A percentile compares a stretch with the other conserved stretches of the same genome.
Evolutionary conservation across 2,329 filamentous ascomycete species (phyloP).

Genomic region (Botrytis tulipae): DNA sequence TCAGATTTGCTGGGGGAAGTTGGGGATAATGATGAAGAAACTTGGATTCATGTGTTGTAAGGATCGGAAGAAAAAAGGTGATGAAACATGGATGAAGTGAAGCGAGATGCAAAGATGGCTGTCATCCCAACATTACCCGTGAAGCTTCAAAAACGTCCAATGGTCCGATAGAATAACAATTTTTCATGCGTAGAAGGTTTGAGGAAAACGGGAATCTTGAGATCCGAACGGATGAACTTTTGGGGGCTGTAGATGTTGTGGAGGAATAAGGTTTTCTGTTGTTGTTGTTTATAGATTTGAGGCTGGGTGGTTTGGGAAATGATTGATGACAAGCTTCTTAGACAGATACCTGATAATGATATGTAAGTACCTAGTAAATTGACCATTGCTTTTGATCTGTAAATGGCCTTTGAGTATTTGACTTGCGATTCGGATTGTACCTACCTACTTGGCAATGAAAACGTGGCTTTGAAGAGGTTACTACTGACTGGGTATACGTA

Average conservation of each 20-base stretch:
- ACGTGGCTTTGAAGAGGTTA: neutral
- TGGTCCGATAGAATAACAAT: neutral
- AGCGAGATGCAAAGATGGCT: constrained; percentile 6
- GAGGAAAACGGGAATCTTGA: neutral
- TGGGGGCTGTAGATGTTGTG: too few species aligned
- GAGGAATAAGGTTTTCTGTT: neutral
- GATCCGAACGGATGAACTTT: constrained; percentile 3
- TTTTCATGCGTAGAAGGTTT: neutral
- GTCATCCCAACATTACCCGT: neutral
- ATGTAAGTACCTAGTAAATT: too few species aligned
- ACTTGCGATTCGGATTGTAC: neutral
- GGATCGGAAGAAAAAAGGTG: neutral
- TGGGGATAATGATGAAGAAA: neutral
- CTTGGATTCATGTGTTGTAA: neutral
- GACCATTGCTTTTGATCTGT: too few species aligned
- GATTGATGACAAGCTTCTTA: neutral
- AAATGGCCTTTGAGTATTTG: neutral
- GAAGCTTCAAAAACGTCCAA: neutral
- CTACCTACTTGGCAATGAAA: neutral
- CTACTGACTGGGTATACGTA: neutral
- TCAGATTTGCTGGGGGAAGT: neutral
- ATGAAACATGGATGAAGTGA: constrained; percentile 18
- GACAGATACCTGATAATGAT: neutral
- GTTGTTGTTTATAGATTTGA: neutral
- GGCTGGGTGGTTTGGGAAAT: neutral